phyloP scores from a whole-genome alignment of 139 green algal genomes.

The Coelastrella sp. region DNA sequence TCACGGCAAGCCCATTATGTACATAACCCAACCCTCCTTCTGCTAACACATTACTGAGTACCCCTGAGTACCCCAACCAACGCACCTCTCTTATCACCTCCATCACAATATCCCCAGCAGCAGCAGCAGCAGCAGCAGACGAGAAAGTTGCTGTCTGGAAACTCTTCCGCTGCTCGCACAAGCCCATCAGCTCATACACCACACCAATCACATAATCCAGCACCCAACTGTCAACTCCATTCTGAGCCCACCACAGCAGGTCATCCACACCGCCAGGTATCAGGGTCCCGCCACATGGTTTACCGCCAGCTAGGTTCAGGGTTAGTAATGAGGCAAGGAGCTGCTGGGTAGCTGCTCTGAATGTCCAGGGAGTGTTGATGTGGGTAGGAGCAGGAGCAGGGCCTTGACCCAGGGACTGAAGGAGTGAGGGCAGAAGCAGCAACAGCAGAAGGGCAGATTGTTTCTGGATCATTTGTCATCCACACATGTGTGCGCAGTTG shows the following conservation, averaged over 20 bases:
- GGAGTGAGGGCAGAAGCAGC: not conserved
- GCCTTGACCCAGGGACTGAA: not conserved
- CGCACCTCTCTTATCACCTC: slow-evolving; percentile 30
- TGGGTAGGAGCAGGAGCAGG: not conserved
- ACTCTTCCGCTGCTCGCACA: slow-evolving; percentile 23
- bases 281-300: not conserved
- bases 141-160: not conserved
- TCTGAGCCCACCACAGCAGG: slow-evolving; percentile 40
- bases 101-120: not conserved
- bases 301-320: not conserved
- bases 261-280: slow-evolving; percentile 16
- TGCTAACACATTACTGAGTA: not conserved
- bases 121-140: not conserved
- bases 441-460: not conserved
- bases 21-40: too few relatives aligned
- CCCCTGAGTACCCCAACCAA: not conserved
- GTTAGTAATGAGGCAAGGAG: slow-evolving; percentile 12
- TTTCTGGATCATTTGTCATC: too few relatives aligned
- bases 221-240: not conserved
- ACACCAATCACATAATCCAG: slow-evolving; percentile 33
- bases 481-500: too few relatives aligned
- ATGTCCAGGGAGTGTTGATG: not conserved
- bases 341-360: slow-evolving; percentile 20
- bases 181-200: slow-evolving; percentile 29
- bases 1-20: too few relatives aligned